Evolutionary conservation across 495 filamentous ascomycete species (phyloP), one percentile per base, ranked within the genome.

Genomic region (Cercophora scortea): DNA sequence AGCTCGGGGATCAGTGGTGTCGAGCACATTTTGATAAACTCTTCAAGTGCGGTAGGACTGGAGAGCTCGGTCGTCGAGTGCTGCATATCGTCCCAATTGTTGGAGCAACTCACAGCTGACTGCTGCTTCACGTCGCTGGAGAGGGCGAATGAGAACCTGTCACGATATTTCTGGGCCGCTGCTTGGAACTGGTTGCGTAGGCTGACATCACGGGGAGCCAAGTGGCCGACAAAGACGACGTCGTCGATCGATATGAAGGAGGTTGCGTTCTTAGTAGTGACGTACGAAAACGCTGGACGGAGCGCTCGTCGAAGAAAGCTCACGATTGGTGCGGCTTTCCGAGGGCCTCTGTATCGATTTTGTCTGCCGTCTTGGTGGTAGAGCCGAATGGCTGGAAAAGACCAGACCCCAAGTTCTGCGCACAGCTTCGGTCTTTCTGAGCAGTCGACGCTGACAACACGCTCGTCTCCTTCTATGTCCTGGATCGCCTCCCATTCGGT

Each of bases 331-430:
- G 60, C 44, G 2, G 68, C 60, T 42, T 57, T 68, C 42, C 72
- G 65, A 9, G 69, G 65, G 8, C 74, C 74, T 43, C 71, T 66
- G 50, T 77, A 77, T 41, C 69, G 49, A 12, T 50, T 59, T 32
- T 54, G 58, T 10, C 55, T 53, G 0, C 67, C 61, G 13, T 65
- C 51, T 39, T 61, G 60, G 35, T 62, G 56, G 51, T 73, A 75
- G n/a, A 76, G 63, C 9, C 74, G 69, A 25, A 79, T 63, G 9
- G 77, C 62, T 7, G 77, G 77, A 55, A 73, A 78, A 11, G 73
- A 75, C 4, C 65, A 61, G 18, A 79, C 57, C 13, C 58, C 58
- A 47, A 66, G 61, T 47, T 70, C 60, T 42, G 56, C 40, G 51
- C 75, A 78, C 19, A 76, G 48, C 10, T 61, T 61, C n/a, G 53